Conservation (phyloP, 139 green algal genomes). For the Chlamydomonas sphaeroides region DNA sequence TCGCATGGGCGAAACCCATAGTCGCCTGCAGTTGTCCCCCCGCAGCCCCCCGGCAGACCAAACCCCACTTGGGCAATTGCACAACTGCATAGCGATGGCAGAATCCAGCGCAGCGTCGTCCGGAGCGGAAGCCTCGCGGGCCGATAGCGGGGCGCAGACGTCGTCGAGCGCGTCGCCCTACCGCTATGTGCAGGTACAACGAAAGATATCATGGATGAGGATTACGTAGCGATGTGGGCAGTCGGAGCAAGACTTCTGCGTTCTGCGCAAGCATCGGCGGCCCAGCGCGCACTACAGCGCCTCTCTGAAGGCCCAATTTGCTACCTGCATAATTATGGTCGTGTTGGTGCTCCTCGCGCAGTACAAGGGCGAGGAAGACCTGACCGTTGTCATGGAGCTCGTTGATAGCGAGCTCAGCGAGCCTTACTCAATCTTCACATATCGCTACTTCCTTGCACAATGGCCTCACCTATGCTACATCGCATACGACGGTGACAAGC, state of each 20-base stretch:
- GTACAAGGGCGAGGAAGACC: conserved; percentile 88
- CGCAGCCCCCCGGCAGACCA: no score
- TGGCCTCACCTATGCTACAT: conserved; percentile 96
- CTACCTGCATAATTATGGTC: neutral
- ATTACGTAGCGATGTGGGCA: neutral
- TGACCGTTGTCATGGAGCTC: conserved; percentile 89
- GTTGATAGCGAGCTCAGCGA: conserved; percentile 96
- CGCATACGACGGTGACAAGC: conserved; percentile 67
- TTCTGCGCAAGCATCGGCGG: neutral
- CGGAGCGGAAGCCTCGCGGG: neutral
- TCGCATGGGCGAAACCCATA: no score
- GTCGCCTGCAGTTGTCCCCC: no score
- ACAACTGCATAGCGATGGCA: neutral
- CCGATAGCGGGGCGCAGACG: neutral
- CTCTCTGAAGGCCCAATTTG: neutral
- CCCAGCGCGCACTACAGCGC: neutral
- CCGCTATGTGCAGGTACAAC: conserved; percentile 42
- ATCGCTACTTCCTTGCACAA: conserved; percentile 91
- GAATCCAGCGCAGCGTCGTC: neutral
- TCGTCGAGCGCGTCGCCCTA: conserved; percentile 11
- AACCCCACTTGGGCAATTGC: no score
- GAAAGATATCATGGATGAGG: neutral
- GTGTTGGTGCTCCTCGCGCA: conserved; percentile 42
- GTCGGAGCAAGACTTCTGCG: neutral
- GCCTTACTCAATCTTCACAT: conserved; percentile 99